phyloP scores from a whole-genome alignment of 352 stramenopile species.

The Blastocystis sp. region DNA sequence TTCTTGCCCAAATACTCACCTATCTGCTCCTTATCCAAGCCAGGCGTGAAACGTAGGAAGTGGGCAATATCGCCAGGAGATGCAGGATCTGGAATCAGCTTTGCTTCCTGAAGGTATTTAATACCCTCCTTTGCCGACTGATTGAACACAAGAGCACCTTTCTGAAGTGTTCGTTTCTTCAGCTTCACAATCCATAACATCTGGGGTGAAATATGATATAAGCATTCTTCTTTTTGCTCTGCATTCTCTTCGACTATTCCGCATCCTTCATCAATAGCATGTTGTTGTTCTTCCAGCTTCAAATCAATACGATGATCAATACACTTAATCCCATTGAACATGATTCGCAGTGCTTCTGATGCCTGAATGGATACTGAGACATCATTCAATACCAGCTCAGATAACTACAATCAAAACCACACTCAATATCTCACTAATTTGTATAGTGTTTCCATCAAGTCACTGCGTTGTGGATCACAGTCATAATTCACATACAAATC shows the following conservation, averaged over 20 bases:
- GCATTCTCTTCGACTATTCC: not conserved
- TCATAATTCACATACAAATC: conserved; percentile 70
- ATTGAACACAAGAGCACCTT: conserved; percentile 63
- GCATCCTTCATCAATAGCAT: conserved; percentile 21
- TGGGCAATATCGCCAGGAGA: conserved; percentile 39
- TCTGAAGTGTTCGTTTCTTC: conserved; percentile 61
- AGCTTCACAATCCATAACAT: conserved; percentile 65
- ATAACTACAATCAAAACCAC: not conserved
- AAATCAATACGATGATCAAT: conserved; percentile 43
- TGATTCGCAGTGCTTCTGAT: conserved; percentile 1
- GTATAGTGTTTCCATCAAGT: conserved; percentile 68
- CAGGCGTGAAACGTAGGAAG: conserved; percentile 87
- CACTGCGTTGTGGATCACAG: conserved; percentile 65
- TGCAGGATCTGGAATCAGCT: conserved; percentile 35
- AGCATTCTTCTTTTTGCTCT: not conserved
- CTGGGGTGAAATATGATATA: conserved; percentile 52
- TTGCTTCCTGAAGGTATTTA: conserved; percentile 62
- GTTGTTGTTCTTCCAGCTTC: conserved; percentile 42
- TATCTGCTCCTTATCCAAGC: conserved; percentile 86
- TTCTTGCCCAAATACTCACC: conserved; percentile 92
- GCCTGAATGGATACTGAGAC: not conserved
- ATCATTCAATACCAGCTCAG: conserved; percentile 43
- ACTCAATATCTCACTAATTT: not conserved
- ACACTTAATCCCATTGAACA: conserved; percentile 47
- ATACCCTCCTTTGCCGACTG: conserved; percentile 50